Percentiles rank a stretch among this genome's conserved stretches.
Conservation (phyloP, 768 basidiomycete genomes). For the Tulasnella calospora region DNA sequence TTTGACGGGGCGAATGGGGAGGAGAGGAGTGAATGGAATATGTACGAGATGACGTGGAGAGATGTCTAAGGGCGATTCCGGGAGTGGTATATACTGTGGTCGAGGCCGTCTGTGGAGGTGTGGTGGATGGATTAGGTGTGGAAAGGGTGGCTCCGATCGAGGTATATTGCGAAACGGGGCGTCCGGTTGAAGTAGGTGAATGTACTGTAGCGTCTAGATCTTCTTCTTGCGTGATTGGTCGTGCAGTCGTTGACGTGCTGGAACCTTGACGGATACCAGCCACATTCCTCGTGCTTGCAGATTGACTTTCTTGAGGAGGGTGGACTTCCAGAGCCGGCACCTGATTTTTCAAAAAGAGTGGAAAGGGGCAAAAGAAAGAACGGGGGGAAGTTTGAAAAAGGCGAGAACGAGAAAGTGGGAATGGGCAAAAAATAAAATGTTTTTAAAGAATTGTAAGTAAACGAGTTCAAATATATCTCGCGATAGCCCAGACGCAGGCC, state of each 20-base stretch:
- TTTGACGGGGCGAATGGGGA: neutral
- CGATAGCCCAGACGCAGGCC: constrained; percentile 17
- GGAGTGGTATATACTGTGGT: constrained; percentile 6
- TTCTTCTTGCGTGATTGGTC: constrained; percentile 5
- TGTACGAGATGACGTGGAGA: neutral
- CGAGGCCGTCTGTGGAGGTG: neutral
- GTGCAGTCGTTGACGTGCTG: constrained; percentile 2
- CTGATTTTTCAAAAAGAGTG: neutral
- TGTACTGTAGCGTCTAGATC: constrained; percentile 11
- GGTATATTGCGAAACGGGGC: neutral
- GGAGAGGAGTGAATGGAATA: constrained; percentile 1
- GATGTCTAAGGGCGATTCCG: constrained; percentile 1
- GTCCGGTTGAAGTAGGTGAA: constrained; percentile 7
- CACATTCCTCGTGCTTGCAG: neutral
- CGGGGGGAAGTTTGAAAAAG: neutral
- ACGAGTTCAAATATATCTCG: constrained; percentile 21
- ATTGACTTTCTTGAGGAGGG: neutral
- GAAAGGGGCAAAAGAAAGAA: neutral
- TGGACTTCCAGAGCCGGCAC: constrained; percentile 9
- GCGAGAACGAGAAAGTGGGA: constrained; percentile 9
- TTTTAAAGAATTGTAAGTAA: constrained; percentile 6
- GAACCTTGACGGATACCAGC: neutral
- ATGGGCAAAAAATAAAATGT: neutral
- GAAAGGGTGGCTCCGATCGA: neutral
- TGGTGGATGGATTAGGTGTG: neutral